Base-by-base conservation (phyloP, 352 stramenopile genomes). In the Phytophthora pinifolia region DNA sequence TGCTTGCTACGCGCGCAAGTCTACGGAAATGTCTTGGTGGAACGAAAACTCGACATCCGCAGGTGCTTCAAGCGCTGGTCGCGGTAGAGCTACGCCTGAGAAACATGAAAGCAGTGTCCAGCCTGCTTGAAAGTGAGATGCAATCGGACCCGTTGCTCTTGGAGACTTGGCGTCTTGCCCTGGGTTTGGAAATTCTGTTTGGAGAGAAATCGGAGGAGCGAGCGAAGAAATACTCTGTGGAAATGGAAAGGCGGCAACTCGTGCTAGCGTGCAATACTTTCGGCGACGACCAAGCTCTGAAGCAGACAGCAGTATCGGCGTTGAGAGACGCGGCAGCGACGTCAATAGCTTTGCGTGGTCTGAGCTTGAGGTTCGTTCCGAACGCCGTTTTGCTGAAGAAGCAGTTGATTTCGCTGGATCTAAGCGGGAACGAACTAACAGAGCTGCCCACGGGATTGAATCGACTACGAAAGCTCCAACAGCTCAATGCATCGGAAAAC, bases 401-500 rank as follows among this genome's bases (percentile, higher is more conserved):
- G 9, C 27, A 67, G 15, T 48, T 86, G 20, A 17, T 62, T 47
- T 60, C 53, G 31, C 59, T 91, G 38, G 54, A 87, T 55, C 30
- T 91, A 14, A 75, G 67, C 29, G 49, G 66, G 17, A 91, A 91
- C 39, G 45, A 73, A 9, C 53, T 88, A 12, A 60, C 70, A 8
- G 59, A 80, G 9, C 43, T 91, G 12, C 78, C 80, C 0, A 51
- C 39, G 3, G 47, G 57, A 1, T 62, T 91, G 27, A 49, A 44
- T 17, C 55, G 51, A 0, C 52, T 90, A 22, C 50, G 52, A 6
- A 65, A 68, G 20, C 58, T 91, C 0, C 27, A 65, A 43, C 39
- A 71, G 45, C 63, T 91, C 10, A 60, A 83, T 42, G 49, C 76
- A n/a, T 84, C 81, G 20, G 67, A 85, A 44, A 91, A 91, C 32